Base-by-base conservation (phyloP, 208 protist genomes). In the Trypanosoma boissoni region DNA sequence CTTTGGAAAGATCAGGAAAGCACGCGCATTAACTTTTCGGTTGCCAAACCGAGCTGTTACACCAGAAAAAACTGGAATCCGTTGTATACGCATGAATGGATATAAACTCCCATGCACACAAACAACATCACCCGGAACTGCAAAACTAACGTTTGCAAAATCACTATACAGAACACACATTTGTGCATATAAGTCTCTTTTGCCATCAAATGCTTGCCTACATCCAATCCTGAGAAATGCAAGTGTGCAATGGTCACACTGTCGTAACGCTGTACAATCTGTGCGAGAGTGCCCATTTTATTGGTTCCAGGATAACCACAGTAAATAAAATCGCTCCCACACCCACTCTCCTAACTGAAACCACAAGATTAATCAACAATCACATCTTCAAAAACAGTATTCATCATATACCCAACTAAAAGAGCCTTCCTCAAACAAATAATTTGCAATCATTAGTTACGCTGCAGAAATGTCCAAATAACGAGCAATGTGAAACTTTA, bases 401-500 rank as follows among this genome's bases (percentile, higher is more conserved):
- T 93, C 86, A 24, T 90, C 76, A 0, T 51, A 29, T 18, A 58
- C 75, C 14, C 83, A 83, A 41, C 80, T 36, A 50, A 91, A 90
- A 23, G 48, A 63, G n/a, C 57, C 64, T 31, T 74, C 68, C 86
- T 83, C 90, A 31, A 79, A 52, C 46, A 93, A 58, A 68, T 93
- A 83, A 58, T 80, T 81, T 51, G 87, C 74, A 3, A 93, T 58
- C 86, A 93, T 91, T 50, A 73, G 73, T 31, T 67, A 63, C 20
- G 88, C 80, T 63, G 78, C 86, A n/a, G 61, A 26, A 82, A 90
- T 91, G 34, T 90, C 74, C 42, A 87, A 91, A 39, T 74, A 62
- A 7, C 83, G 86, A 3, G 86, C 86, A 59, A 93, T 91, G 66
- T 70, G 79, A 68, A 93, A 93, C 58, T 93, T 93, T 18, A 91